Base-by-base conservation (phyloP, 1,284 basidiomycete species). In the Heterobasidion occidentale region DNA sequence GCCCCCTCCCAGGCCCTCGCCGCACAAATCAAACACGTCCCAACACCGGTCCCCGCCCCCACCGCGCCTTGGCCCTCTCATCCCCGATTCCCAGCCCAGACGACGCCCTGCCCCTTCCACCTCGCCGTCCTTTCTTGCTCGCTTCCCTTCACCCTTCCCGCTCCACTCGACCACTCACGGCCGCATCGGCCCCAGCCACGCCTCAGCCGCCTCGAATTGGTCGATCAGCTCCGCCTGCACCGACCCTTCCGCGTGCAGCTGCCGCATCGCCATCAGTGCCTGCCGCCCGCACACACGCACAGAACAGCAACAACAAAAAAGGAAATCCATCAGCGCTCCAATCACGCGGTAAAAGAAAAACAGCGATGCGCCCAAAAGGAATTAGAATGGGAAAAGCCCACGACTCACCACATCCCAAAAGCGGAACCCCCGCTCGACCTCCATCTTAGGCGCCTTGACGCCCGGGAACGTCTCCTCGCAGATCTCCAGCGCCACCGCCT, bases 321-420 rank as follows among this genome's bases (percentile, higher is more conserved):
- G n/a, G n/a, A 42, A n/a, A 42, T 42, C 5, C 38, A 42, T 42
- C 38, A 42, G 34, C 48, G 36, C 52, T 47, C 51, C 19, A 12
- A 56, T 60, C 60, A 60, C 53, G 42, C 42, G 33, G 44, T 27
- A 52, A 52, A 48, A 46, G 55, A 36, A 46, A 36, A n/a, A 11
- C 36, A 7, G 50, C 46, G 17, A 54, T 59, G 27, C 27, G 27
- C 27, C 27, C 5, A 27, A 27, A 27, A 27, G 27, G 27, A 27
- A 27, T 27, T 27, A 27, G 27, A 27, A 27, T 1, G 27, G 27
- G 27, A 27, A 27, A 27, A 27, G 27, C 27, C 27, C 27, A 27
- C 60, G 45, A 83, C 92, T 77, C 69, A 96, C 94, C 70, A 94
- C 82, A 68, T 96, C 90, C 96, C 97, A 99, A 78, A 99, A 99